Evolutionary conservation across 129 eudicot genomes (phyloP).

Genomic region (Chrysanthemum seticuspe): DNA sequence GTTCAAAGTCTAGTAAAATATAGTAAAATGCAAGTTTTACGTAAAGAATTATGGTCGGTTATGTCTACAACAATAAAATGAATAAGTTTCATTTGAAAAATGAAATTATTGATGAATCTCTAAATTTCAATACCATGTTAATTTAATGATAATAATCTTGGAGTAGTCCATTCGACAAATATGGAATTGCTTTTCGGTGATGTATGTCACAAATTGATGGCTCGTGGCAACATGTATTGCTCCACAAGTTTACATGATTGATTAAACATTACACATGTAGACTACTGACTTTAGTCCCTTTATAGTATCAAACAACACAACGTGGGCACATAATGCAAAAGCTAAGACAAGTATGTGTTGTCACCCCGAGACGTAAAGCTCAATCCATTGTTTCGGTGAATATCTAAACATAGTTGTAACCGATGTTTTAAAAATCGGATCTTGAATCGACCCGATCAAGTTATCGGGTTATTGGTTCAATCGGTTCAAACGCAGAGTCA

Average conservation of each 20-base stretch:
- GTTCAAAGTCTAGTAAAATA: too few species aligned
- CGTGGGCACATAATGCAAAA: slow-evolving; percentile 2
- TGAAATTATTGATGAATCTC: too few species aligned
- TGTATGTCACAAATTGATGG: background rate
- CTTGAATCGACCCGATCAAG: too few species aligned
- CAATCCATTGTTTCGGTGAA: background rate
- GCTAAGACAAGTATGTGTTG: background rate
- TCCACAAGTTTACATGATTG: slow-evolving; percentile 5
- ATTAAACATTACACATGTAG: background rate
- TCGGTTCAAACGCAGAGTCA: too few species aligned
- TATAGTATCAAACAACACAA: background rate
- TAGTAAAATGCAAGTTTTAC: too few species aligned
- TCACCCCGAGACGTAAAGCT: background rate
- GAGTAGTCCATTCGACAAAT: background rate
- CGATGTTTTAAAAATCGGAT: too few species aligned
- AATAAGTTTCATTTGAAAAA: too few species aligned
- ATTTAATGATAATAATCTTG: background rate
- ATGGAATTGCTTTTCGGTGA: background rate
- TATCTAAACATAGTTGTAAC: background rate
- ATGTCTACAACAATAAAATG: too few species aligned
- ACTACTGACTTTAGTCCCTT: background rate
- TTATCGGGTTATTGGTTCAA: too few species aligned
- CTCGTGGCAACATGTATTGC: background rate
- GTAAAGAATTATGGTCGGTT: too few species aligned
- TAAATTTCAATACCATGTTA: too few species aligned